phyloP scores from a whole-genome alignment of 2,329 filamentous ascomycete species.

The Venturia nashicola region DNA sequence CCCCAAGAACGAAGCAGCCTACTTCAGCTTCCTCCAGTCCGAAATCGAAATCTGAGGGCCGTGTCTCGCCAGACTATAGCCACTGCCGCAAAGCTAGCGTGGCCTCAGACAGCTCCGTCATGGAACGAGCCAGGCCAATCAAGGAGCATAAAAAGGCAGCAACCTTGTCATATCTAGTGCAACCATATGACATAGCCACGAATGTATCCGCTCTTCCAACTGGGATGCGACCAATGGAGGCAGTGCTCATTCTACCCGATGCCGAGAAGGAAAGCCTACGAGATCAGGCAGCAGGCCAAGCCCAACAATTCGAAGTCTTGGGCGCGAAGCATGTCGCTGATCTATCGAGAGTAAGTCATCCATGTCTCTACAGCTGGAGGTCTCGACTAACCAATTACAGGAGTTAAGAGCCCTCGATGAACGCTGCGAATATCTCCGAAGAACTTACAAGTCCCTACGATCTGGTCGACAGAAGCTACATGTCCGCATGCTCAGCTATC shows the following conservation, averaged over 20 bases:
- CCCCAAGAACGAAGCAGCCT: not conserved
- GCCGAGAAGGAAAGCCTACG: constrained; percentile 24
- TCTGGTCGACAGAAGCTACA: constrained; percentile 68
- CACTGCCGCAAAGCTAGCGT: not conserved
- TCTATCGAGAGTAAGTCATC: constrained; percentile 45
- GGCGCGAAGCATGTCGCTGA: constrained; percentile 27
- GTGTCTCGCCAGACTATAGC: not conserved
- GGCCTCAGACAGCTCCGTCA: not conserved
- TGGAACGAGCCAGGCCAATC: not conserved
- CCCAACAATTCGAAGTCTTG: constrained; percentile 28
- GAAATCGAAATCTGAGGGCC: not conserved
- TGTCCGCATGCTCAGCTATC: constrained; percentile 62
- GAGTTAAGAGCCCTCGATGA: constrained; percentile 68
- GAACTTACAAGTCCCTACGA: constrained; percentile 62
- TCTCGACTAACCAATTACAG: constrained; percentile 23
- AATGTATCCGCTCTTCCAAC: constrained; percentile 16
- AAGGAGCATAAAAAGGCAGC: not conserved
- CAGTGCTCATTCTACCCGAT: constrained; percentile 20
- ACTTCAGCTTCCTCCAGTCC: not conserved
- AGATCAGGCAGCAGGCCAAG: constrained; percentile 26
- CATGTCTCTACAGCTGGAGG: not conserved
- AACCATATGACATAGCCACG: not conserved
- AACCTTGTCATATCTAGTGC: not conserved
- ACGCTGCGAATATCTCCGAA: constrained; percentile 64
- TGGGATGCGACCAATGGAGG: constrained; percentile 25